Evolutionary conservation across 139 green algal genomes (phyloP), one percentile per base, ranked within the genome.

Genomic region (Yamagishiella unicocca): DNA sequence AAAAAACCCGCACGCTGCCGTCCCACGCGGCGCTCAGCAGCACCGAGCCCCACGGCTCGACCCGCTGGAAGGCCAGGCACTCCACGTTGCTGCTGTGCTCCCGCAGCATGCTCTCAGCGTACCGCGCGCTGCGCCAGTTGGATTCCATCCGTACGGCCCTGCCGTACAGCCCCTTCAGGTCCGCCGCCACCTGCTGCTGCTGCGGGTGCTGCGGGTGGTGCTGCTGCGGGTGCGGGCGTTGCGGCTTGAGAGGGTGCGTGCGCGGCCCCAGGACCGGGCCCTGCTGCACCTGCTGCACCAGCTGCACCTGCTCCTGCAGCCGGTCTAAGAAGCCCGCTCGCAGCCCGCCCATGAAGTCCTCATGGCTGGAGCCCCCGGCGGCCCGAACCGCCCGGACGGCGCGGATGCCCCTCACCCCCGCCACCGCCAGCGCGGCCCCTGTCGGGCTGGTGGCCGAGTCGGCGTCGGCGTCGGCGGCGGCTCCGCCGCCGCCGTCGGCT

Each of bases 21-120:
- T 89, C 83, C 83, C 83, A 89, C 22, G 71, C 83, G 4, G 54
- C 70, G n/a, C 43, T 74, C 12, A 86, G 43, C 85, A 90, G 66
- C 76, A 79, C 77, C 4, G 33, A 17, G 29, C 85, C 85, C 66
- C 67, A 90, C 17, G 73, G 46, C 66, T 71, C 54, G 64, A 79
- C 81, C 1, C 22, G 2, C 55, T 72, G 40, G 37, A 90, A 79
- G 40, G 76, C 85, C 66, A 90, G 50, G 68, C 85, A 90, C 76
- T 90, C 85, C 53, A 90, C 85, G 24, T 85, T 90, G 64, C 66
- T 73, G 37, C 40, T 75, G 85, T 90, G 85, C 64, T 85, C 85
- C 1, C 73, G 85, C 19, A 90, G 76, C 6, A 29, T 1, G 27
- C 35, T 40, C 64, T 84, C 77, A 2, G 66, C 75, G 46, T 82